A percentile compares a stretch with the other conserved stretches of the same genome.
Evolutionary conservation across 768 basidiomycete species (phyloP).

Genomic region (Sutorius australiensis): DNA sequence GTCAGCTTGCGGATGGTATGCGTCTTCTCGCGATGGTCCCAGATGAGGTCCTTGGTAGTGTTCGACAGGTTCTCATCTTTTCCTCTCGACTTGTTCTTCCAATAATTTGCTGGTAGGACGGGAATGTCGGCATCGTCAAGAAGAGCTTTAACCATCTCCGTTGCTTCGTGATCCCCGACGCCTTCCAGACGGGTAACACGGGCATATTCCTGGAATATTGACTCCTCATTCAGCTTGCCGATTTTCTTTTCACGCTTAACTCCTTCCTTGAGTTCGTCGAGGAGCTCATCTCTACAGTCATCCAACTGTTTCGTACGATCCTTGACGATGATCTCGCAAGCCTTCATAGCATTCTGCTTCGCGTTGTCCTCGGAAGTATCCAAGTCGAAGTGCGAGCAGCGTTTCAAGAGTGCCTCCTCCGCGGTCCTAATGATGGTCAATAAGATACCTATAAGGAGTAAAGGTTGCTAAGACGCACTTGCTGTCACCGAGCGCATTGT

Average conservation of each 20-base stretch:
- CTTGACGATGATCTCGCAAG: constrained; percentile 86
- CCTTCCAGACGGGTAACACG: constrained; percentile 61
- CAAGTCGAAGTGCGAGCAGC: constrained; percentile 92
- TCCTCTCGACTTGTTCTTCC: constrained; percentile 45
- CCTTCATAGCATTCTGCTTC: constrained; percentile 76
- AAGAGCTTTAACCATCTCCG: constrained; percentile 53
- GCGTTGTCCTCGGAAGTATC: constrained; percentile 52
- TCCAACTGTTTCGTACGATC: constrained; percentile 78
- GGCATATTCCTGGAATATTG: constrained; percentile 76
- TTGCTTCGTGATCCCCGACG: constrained; percentile 75
- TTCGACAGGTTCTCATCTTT: constrained; percentile 55
- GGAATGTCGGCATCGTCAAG: constrained; percentile 59
- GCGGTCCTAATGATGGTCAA: constrained; percentile 53
- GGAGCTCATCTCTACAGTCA: constrained; percentile 72
- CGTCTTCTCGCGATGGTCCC: constrained; percentile 83
- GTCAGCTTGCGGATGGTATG: constrained; percentile 80
- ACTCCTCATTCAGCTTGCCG: constrained; percentile 60
- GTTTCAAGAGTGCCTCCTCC: constrained; percentile 90
- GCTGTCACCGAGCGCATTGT: constrained; percentile 84
- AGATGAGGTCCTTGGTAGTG: constrained; percentile 57
- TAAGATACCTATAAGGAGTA: neutral
- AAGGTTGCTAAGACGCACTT: constrained; percentile 41
- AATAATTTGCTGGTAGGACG: constrained; percentile 25
- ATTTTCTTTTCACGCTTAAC: constrained; percentile 67
- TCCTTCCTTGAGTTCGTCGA: constrained; percentile 59